Percentiles rank a stretch among this genome's conserved stretches.
These are phyloP conservation scores for Fusarium sp. DNA, from an alignment of 2,329 filamentous ascomycete genomes.

Conservation along the genomic window DNA sequence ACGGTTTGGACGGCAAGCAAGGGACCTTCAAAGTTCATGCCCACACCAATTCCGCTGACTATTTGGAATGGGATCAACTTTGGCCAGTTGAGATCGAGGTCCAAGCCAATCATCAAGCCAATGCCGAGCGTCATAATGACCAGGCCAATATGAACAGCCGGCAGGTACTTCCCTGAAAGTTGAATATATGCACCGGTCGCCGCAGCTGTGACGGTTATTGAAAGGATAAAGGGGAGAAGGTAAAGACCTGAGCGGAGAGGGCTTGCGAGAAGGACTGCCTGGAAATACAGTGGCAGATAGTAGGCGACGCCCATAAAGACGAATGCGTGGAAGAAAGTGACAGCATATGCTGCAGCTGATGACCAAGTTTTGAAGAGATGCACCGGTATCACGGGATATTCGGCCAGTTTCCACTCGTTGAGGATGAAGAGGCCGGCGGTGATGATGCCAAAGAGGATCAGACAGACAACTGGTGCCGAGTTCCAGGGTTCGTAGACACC, in stretches of 20 bases:
- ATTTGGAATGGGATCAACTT: constrained; percentile 68
- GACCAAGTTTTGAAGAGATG: constrained; percentile 68
- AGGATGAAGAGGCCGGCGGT: constrained; percentile 65
- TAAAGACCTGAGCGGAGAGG: constrained; percentile 72
- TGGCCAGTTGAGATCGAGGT: constrained; percentile 59
- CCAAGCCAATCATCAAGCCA: constrained; percentile 68
- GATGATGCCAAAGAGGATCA: constrained; percentile 70
- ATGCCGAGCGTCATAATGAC: constrained; percentile 69
- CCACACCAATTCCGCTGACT: constrained; percentile 70
- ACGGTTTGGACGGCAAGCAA: constrained; percentile 74
- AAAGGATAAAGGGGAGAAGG: constrained; percentile 70
- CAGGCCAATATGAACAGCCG: constrained; percentile 66
- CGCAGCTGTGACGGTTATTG: constrained; percentile 59
- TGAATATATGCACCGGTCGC: constrained; percentile 57
- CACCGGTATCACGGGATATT: constrained; percentile 77
- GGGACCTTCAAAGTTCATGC: constrained; percentile 72
- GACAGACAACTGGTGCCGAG: constrained; percentile 71
- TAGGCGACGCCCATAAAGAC: constrained; percentile 76
- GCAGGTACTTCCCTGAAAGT: constrained; percentile 69
- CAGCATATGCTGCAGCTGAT: constrained; percentile 66
- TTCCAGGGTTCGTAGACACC: constrained; percentile 72
- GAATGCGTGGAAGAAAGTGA: constrained; percentile 61
- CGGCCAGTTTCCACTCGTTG: constrained; percentile 73
- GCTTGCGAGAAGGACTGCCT: constrained; percentile 71
- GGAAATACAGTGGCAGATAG: constrained; percentile 80